Evolutionary conservation across 2,329 filamentous ascomycete genomes (phyloP).

Genomic region (Bipolaris victoriae): DNA sequence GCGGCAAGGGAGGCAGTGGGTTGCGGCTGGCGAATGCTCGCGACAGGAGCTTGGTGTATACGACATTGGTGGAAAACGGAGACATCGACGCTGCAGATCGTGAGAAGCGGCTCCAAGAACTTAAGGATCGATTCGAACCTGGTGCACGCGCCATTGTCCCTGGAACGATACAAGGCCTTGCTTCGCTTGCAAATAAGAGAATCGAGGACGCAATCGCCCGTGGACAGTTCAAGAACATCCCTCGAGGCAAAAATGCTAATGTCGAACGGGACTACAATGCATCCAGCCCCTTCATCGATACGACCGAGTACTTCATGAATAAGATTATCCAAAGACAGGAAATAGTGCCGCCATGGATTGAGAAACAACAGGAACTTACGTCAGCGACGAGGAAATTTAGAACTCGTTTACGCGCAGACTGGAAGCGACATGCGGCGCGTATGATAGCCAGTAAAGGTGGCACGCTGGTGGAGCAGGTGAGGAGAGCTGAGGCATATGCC

Average conservation of each 20-base stretch:
- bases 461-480: slow-evolving; percentile 73
- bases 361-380: slow-evolving; percentile 92
- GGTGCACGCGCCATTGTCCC: slow-evolving; percentile 76
- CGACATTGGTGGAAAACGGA: slow-evolving; percentile 57
- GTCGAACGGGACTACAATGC: slow-evolving; percentile 83
- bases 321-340: slow-evolving; percentile 97
- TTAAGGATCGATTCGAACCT: slow-evolving; percentile 81
- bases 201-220: slow-evolving; percentile 94
- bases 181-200: slow-evolving; percentile 83
- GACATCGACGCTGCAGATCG: slow-evolving; percentile 72
- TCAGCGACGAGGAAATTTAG: slow-evolving; percentile 74
- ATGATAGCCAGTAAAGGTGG: slow-evolving; percentile 81
- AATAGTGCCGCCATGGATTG: slow-evolving; percentile 96
- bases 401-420: slow-evolving; percentile 75
- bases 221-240: slow-evolving; percentile 87
- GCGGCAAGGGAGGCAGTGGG: slow-evolving; percentile 44
- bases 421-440: slow-evolving; percentile 81
- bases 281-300: slow-evolving; percentile 89
- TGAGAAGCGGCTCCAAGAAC: slow-evolving; percentile 71
- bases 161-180: slow-evolving; percentile 76
- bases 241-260: slow-evolving; percentile 69
- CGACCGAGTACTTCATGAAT: slow-evolving; percentile 97
- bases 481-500: slow-evolving; percentile 74
- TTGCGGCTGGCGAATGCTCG: slow-evolving; percentile 62
- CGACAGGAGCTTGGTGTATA: slow-evolving; percentile 64